Conservation (phyloP, 2,329 filamentous ascomycete genomes). For the Sporothrix phasma region DNA sequence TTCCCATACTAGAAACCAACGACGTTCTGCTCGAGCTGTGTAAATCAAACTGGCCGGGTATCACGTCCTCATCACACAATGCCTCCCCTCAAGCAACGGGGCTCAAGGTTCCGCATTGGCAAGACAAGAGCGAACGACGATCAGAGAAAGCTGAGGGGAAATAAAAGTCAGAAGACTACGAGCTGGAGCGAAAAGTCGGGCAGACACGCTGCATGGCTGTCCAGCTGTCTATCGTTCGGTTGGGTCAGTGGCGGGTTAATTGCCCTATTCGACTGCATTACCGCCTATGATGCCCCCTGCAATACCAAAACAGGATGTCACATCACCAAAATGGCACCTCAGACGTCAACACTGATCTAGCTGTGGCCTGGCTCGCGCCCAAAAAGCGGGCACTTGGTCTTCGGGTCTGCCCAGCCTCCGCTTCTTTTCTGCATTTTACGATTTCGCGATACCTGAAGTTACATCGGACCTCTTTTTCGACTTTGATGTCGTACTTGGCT, state of each 20-base stretch:
- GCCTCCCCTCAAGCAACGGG: too few species aligned
- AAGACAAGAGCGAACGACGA: background rate
- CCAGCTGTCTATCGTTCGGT: background rate
- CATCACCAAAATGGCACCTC: background rate
- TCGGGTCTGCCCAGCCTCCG: background rate
- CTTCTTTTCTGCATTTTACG: background rate
- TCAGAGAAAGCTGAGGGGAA: too few species aligned
- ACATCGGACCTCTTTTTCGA: background rate
- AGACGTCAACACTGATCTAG: background rate
- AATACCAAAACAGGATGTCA: background rate
- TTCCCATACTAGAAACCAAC: too few species aligned
- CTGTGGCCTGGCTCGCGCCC: background rate
- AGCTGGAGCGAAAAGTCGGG: background rate
- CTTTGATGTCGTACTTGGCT: background rate
- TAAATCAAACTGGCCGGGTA: too few species aligned
- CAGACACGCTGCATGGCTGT: background rate
- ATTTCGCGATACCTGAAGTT: background rate
- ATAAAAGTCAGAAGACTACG: background rate
- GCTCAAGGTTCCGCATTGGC: too few species aligned
- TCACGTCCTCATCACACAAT: too few species aligned
- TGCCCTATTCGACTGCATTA: constrained; percentile 3
- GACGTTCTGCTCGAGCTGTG: too few species aligned
- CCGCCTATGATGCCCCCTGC: background rate
- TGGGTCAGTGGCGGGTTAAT: background rate
- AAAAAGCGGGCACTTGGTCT: background rate